phyloP scores from a whole-genome alignment of 768 basidiomycete species.

The Mycena indigotica region DNA sequence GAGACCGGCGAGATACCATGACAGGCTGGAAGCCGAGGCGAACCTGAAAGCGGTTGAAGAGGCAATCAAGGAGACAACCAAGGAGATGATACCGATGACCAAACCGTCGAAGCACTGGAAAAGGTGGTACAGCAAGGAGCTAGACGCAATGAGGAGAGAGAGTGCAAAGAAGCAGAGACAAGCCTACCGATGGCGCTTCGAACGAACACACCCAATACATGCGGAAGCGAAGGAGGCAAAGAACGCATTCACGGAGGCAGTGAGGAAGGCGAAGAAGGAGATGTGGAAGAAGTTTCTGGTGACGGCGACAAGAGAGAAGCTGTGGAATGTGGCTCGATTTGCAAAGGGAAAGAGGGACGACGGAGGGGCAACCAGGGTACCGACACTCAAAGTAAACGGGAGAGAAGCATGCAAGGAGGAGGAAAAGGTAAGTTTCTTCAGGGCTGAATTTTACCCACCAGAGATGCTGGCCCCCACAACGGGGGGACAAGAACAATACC shows the following conservation, averaged over 20 bases:
- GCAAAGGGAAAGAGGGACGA: conserved; percentile 25
- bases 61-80: conserved; percentile 22
- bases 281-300: conserved; percentile 31
- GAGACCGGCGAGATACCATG: not conserved
- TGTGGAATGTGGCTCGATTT: conserved; percentile 32
- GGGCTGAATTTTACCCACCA: not conserved
- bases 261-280: conserved; percentile 25
- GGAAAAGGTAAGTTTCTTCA: not conserved
- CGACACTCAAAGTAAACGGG: conserved; percentile 70
- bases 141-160: conserved; percentile 22
- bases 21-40: not conserved
- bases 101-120: conserved; percentile 28
- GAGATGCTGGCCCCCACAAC: not conserved
- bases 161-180: conserved; percentile 16
- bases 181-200: conserved; percentile 4
- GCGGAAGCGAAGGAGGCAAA: conserved; percentile 8
- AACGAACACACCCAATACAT: conserved; percentile 27
- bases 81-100: conserved; percentile 20
- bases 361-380: conserved; percentile 28
- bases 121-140: conserved; percentile 36
- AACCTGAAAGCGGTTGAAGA: conserved; percentile 8
- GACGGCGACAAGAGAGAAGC: not conserved
- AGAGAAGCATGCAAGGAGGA: conserved; percentile 31
- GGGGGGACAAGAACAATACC: not conserved
- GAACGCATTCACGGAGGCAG: conserved; percentile 21